Evolutionary conservation across 2,329 filamentous ascomycete genomes (phyloP), one percentile per base, ranked within the genome.

Genomic region (Pseudogymnoascus sp.): DNA sequence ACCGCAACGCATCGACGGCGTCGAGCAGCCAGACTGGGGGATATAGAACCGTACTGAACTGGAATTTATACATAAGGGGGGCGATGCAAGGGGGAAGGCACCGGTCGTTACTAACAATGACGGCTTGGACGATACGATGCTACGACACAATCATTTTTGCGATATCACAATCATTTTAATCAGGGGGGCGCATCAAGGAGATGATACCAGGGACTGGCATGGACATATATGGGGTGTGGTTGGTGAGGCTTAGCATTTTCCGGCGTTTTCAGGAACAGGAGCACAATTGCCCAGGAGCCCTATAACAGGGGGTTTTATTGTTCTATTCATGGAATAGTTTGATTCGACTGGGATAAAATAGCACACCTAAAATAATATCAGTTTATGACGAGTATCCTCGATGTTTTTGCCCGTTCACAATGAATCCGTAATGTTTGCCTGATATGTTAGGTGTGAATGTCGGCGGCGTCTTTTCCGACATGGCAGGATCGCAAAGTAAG

Each of bases 161-260:
- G 28, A 54, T 54, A 54, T 54, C 47, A 54, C 47, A 54, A 54
- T 54, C 47, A 54, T 54, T 54, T 54, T 54, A 54, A 54, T 54
- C 47, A 54, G 18, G 16, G 16, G 25, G 47, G 47, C 47, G 47
- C 47, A 33, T 33, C 47, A 54, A 18, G 47, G 47, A 8, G 25
- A 33, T 47, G 28, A 54, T 54, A 54, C 47, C 28, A 54, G 47
- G 47, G 28, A 54, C 33, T 6, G 16, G 47, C 47, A 54, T 54
- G 47, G 28, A 20, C 28, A 54, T 54, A 54, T 33, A 54, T n/a
- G 9, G 47, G 47, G 28, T 33, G 28, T 50, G 28, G 47, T 54
- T 54, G 47, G n/a, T 33, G 28, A 54, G 47, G 47, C 47, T 33
- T 54, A 54, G 47, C 47, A 54, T 54, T 50, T 50, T 33, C 28